Base-by-base conservation (phyloP, 495 filamentous ascomycete genomes). In the Hypoxylon perforatum region DNA sequence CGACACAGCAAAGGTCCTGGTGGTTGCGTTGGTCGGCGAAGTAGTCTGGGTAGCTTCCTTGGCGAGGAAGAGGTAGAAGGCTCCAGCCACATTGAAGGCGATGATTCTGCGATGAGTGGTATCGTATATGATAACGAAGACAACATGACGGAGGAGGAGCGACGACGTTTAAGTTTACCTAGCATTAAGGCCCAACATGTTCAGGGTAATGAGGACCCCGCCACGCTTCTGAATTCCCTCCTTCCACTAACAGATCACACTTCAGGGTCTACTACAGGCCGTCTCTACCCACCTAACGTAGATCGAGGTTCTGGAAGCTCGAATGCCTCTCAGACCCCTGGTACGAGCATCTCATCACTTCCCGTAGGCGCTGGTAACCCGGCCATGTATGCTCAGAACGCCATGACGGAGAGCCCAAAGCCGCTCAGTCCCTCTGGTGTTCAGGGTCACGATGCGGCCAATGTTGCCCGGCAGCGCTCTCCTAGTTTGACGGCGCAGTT, bases 1-100 rank as follows among this genome's bases (percentile, higher is more conserved):
- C 87, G 95, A 46, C 95, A 99, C 74, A 95, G 91, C 71, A 97
- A 98, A 77, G 95, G 96, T 18, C 92, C 94, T 65, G 95, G 94
- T 25, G 95, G 95, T 28, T 99, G 95, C 74, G 95, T 96, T 19
- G 95, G 95, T 44, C 86, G 95, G 46, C 82, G 95, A 58, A 86
- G 91, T 21, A 98, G 92, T 72, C 90, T 94, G 85, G 91, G 91
- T 21, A 90, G 92, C 74, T 95, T 93, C 73, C 89, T 84, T 4
- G 87, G 87, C 12, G 93, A 96, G 45, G 94, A 94, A 45, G 90
- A 93, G 49, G 86, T 85, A 47, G 83, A 85, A 35, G 82, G 77
- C 0, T 65, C 75, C 6, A 76, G 78, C 51, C 76, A 66, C 25
- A 84, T 83, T 1, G 90, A 90, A 33, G 83, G 79, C n/a, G 85